phyloP scores from a whole-genome alignment of 2,329 filamentous ascomycete genomes.

The Xylaria sp. region DNA sequence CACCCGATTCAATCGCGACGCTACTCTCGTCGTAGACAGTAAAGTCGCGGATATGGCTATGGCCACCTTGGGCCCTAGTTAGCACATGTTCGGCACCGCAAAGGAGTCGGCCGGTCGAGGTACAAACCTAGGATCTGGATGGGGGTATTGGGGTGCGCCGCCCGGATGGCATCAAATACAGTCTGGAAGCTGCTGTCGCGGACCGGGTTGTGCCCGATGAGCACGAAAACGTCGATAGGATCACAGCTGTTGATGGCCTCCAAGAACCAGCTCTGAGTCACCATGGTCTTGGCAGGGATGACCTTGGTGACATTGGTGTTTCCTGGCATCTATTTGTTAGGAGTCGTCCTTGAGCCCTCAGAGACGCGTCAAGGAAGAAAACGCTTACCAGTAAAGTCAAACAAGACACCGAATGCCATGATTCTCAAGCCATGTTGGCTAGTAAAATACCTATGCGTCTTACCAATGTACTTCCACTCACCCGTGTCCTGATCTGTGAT shows the following conservation, averaged over 20 bases:
- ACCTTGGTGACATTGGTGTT: conserved; percentile 72
- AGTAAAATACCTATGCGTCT: conserved; percentile 58
- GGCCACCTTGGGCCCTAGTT: conserved; percentile 60
- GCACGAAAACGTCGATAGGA: conserved; percentile 71
- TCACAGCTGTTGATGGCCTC: conserved; percentile 64
- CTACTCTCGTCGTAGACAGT: conserved; percentile 70
- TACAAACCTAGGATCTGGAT: conserved; percentile 66
- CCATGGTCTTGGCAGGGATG: conserved; percentile 62
- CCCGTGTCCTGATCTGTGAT: conserved; percentile 54
- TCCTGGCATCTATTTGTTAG: conserved; percentile 50
- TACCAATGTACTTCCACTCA: conserved; percentile 56
- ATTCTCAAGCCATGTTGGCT: conserved; percentile 56
- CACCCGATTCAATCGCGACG: conserved; percentile 67
- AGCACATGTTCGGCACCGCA: conserved; percentile 5
- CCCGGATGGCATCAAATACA: conserved; percentile 69
- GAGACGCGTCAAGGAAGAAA: conserved; percentile 36
- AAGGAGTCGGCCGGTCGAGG: background rate
- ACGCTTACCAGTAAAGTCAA: conserved; percentile 60
- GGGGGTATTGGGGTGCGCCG: conserved; percentile 65
- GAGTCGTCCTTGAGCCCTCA: conserved; percentile 39
- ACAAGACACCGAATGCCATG: conserved; percentile 59
- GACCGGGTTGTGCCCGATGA: conserved; percentile 73
- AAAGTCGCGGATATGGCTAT: conserved; percentile 74
- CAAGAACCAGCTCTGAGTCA: conserved; percentile 69
- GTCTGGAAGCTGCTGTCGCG: conserved; percentile 58